phyloP scores from a whole-genome alignment of 1,284 basidiomycete species.

The Cutaneotrichosporon sp. region DNA sequence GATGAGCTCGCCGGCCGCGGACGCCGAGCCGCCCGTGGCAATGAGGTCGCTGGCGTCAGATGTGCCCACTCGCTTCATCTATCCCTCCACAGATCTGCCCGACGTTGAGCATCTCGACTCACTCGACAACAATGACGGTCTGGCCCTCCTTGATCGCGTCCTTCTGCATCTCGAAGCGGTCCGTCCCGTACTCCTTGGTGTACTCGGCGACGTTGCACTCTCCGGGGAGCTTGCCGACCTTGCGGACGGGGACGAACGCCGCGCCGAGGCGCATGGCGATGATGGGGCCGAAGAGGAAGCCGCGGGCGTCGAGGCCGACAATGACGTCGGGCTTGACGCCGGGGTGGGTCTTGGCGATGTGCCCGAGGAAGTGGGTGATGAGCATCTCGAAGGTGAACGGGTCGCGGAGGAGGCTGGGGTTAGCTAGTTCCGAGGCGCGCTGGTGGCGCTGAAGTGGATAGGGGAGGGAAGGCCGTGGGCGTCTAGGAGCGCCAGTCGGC shows the following conservation, averaged over 20 bases:
- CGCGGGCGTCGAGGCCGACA: constrained; percentile 93
- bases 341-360: constrained; percentile 65
- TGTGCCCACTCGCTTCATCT: no score
- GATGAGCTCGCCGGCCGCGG: constrained; percentile 89
- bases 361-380: constrained; percentile 86
- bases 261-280: constrained; percentile 89
- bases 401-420: constrained; percentile 64
- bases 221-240: constrained; percentile 92
- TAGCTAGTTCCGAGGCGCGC: no score
- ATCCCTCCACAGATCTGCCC: no score
- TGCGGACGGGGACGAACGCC: constrained; percentile 95
- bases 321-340: constrained; percentile 87
- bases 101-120: no score
- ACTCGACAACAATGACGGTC: constrained; percentile 83
- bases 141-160: constrained; percentile 81
- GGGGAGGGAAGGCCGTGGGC: no score
- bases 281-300: constrained; percentile 92
- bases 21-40: constrained; percentile 94
- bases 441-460: no score
- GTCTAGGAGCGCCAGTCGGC: no score
- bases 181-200: constrained; percentile 91
- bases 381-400: constrained; percentile 85
- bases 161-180: constrained; percentile 92
- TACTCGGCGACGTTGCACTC: constrained; percentile 74
- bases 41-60: constrained; percentile 71